Conservation (phyloP, 2,329 filamentous ascomycete species). For the Neodidymelliopsis sp. region DNA sequence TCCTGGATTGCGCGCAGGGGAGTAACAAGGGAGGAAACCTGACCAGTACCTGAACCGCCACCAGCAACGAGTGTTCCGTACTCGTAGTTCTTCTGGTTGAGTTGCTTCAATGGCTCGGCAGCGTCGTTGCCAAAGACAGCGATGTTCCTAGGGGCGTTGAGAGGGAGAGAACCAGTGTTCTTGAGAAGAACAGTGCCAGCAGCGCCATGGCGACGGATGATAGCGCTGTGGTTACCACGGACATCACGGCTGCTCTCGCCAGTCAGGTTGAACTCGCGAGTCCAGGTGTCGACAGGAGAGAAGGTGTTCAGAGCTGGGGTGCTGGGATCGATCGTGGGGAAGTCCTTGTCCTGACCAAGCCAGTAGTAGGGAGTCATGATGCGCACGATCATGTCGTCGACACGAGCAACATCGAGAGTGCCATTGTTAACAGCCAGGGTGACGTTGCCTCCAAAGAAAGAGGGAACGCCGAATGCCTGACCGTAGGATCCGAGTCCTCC, state of each 20-base stretch:
- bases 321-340: slow-evolving; percentile 48
- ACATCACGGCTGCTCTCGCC: slow-evolving; percentile 44
- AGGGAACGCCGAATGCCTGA: slow-evolving; percentile 34
- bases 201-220: slow-evolving; percentile 53
- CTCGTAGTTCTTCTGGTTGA: slow-evolving; percentile 46
- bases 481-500: slow-evolving; percentile 45
- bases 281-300: slow-evolving; percentile 51
- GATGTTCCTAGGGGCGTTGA: slow-evolving; percentile 60
- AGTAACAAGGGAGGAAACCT: slow-evolving; percentile 51
- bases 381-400: slow-evolving; percentile 57
- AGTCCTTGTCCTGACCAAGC: slow-evolving; percentile 52
- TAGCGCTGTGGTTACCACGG: slow-evolving; percentile 50
- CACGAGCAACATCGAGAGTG: slow-evolving; percentile 48
- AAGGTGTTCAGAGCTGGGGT: slow-evolving; percentile 42
- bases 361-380: slow-evolving; percentile 58
- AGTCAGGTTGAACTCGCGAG: slow-evolving; percentile 47
- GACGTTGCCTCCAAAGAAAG: slow-evolving; percentile 56
- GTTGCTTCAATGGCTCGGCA: slow-evolving; percentile 53
- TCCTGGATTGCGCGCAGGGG: slow-evolving; percentile 53
- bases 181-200: slow-evolving; percentile 56
- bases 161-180: slow-evolving; percentile 60
- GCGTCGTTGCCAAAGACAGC: slow-evolving; percentile 60
- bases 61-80: slow-evolving; percentile 54
- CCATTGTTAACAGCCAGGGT: slow-evolving; percentile 52
- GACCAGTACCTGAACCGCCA: slow-evolving; percentile 54